These are phyloP conservation scores for Alternaria dauci DNA, from an alignment of 2,329 filamentous ascomycete genomes.

Conservation along the genomic window DNA sequence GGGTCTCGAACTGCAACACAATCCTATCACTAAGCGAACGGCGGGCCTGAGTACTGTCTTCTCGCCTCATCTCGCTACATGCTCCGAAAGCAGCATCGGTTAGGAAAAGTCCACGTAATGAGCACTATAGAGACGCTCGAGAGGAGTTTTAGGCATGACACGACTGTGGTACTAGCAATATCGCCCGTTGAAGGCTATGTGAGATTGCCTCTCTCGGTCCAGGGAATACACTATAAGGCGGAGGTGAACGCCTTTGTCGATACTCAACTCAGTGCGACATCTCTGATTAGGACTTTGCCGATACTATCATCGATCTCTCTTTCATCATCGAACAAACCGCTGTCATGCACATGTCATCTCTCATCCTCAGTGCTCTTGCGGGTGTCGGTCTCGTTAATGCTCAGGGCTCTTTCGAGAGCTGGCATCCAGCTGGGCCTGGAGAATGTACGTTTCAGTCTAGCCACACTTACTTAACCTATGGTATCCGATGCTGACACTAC, in stretches of 20 bases:
- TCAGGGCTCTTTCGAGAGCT: conserved; percentile 4
- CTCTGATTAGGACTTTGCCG: not conserved
- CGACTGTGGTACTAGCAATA: not conserved
- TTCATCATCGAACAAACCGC: not conserved
- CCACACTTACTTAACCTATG: not conserved
- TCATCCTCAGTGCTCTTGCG: not conserved
- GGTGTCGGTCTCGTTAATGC: conserved; percentile 1
- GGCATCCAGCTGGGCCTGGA: conserved; percentile 2
- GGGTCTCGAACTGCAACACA: not conserved
- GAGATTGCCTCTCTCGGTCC: not conserved
- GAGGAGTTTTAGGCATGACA: not conserved
- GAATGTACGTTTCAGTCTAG: not conserved
- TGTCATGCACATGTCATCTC: not conserved
- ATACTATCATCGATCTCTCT: not conserved
- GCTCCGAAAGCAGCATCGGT: not conserved
- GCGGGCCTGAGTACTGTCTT: not conserved
- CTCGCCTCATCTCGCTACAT: not conserved
- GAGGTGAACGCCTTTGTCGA: not conserved
- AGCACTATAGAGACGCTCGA: not conserved
- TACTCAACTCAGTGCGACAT: not conserved
- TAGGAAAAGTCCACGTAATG: not conserved
- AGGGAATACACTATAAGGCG: not conserved
- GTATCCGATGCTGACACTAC: not conserved
- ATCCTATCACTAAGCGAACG: too few species aligned
- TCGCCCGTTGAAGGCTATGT: not conserved